A percentile compares a stretch with the other conserved stretches of the same genome.
phyloP scores from a whole-genome alignment of 495 filamentous ascomycete genomes.

The Cercophora newfieldiana region DNA sequence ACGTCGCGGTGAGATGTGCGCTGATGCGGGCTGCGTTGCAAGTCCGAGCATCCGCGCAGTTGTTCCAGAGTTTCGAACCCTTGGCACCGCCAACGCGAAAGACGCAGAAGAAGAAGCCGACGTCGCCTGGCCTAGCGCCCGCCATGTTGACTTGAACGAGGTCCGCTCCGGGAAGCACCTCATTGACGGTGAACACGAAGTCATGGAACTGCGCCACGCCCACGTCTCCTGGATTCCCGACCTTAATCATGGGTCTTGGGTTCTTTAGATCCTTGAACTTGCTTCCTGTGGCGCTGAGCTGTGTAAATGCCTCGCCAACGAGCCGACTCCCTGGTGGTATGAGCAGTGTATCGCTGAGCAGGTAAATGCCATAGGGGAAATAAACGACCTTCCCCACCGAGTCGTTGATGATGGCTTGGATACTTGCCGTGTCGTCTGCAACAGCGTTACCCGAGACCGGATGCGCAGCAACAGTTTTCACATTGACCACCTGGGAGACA shows the following conservation, averaged over 20 bases:
- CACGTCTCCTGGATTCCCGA: constrained; percentile 55
- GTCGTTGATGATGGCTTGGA: constrained; percentile 55
- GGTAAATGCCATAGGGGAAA: constrained; percentile 62
- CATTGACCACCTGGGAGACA: constrained; percentile 47
- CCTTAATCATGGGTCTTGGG: constrained; percentile 53
- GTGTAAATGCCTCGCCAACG: constrained; percentile 37
- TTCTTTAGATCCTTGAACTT: constrained; percentile 50
- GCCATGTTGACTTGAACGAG: constrained; percentile 59
- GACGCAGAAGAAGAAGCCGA: constrained; percentile 59
- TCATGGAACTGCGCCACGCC: constrained; percentile 59
- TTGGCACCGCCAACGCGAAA: constrained; percentile 57
- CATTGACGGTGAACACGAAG: constrained; percentile 46
- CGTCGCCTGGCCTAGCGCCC: constrained; percentile 51
- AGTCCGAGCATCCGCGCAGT: constrained; percentile 35
- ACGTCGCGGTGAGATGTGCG: constrained; percentile 63
- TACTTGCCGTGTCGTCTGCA: constrained; percentile 35
- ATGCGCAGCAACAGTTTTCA: constrained; percentile 43
- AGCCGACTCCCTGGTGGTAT: constrained; percentile 57
- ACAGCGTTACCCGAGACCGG: constrained; percentile 29
- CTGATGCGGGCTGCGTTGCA: constrained; percentile 62
- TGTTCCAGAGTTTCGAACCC: too few species aligned
- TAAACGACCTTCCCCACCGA: constrained; percentile 61
- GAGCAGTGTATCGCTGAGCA: constrained; percentile 57
- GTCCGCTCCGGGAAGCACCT: constrained; percentile 44
- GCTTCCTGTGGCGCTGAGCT: constrained; percentile 16